Conservation (phyloP, 306 rosid species). For the Malus orientalis region DNA sequence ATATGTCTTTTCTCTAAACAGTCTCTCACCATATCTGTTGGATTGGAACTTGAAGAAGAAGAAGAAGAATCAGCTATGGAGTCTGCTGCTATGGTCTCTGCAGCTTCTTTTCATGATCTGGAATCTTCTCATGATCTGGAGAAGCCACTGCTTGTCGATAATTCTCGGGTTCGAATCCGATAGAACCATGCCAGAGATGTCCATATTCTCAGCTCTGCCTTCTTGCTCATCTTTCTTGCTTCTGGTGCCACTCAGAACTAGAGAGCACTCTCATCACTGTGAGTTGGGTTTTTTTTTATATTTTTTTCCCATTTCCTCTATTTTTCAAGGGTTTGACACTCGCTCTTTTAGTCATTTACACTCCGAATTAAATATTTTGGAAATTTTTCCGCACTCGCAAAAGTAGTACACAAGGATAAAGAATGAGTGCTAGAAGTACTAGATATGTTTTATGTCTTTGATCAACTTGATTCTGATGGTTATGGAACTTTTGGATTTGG, state of each 20-base stretch:
- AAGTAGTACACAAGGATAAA: not conserved
- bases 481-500: slow-evolving; percentile 16
- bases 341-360: not conserved
- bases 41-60: not conserved
- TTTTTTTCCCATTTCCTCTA: not conserved
- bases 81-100: slow-evolving; percentile 35
- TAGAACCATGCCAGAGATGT: slow-evolving; percentile 45
- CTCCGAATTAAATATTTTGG: not conserved
- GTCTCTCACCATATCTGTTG: not conserved
- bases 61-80: not conserved
- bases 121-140: slow-evolving; percentile 46
- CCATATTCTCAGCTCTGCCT: slow-evolving; percentile 59
- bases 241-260: slow-evolving; percentile 91
- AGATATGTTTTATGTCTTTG: not conserved
- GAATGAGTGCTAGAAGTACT: not conserved
- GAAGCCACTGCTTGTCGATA: slow-evolving; percentile 37
- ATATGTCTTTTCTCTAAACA: not conserved
- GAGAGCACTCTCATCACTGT: slow-evolving; percentile 85
- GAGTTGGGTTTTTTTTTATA: not conserved
- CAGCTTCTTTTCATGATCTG: slow-evolving; percentile 27
- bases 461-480: not conserved
- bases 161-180: slow-evolving; percentile 4
- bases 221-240: slow-evolving; percentile 70
- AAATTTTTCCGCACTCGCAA: too few species aligned
- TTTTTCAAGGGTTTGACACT: not conserved